Conservation (phyloP, 2,329 filamentous ascomycete species). For the Epichloe typhina region DNA sequence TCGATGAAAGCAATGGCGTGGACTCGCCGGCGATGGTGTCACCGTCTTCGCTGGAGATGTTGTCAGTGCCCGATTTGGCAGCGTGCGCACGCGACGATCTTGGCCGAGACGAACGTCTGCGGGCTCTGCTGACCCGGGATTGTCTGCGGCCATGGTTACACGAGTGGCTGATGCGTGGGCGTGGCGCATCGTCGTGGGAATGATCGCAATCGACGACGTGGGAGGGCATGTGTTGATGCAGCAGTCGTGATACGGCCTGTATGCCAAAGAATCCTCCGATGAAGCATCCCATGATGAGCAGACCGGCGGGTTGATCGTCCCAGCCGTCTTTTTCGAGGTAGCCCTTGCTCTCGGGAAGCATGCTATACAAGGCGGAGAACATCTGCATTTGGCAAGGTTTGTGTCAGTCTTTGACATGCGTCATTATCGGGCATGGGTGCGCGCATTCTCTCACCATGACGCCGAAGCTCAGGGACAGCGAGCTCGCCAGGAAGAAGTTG, state of each 20-base stretch:
- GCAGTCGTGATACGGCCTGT: slow-evolving; percentile 55
- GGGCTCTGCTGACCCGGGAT: slow-evolving; percentile 19
- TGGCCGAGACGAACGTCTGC: slow-evolving; percentile 16
- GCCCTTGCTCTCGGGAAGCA: slow-evolving; percentile 73
- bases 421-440: neutral
- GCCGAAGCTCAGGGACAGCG: slow-evolving; percentile 83
- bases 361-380: slow-evolving; percentile 83
- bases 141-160: slow-evolving; percentile 14
- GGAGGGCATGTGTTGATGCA: slow-evolving; percentile 64
- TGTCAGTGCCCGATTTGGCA: slow-evolving; percentile 1
- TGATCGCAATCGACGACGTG: slow-evolving; percentile 74
- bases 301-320: slow-evolving; percentile 51
- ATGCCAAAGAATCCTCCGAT: slow-evolving; percentile 62
- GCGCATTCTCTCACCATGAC: slow-evolving; percentile 59
- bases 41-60: slow-evolving; percentile 6
- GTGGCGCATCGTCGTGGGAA: slow-evolving; percentile 44
- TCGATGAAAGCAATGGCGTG: slow-evolving; percentile 31
- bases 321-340: slow-evolving; percentile 62
- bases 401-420: neutral
- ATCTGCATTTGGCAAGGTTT: slow-evolving; percentile 39
- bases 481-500: slow-evolving; percentile 74
- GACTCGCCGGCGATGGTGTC: slow-evolving; percentile 24
- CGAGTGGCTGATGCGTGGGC: slow-evolving; percentile 14
- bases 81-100: slow-evolving; percentile 11
- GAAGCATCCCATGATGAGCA: slow-evolving; percentile 58